Evolutionary conservation across 1,284 basidiomycete species (phyloP), one percentile per base, ranked within the genome.

Genomic region (Paramarasmius palmivorus): DNA sequence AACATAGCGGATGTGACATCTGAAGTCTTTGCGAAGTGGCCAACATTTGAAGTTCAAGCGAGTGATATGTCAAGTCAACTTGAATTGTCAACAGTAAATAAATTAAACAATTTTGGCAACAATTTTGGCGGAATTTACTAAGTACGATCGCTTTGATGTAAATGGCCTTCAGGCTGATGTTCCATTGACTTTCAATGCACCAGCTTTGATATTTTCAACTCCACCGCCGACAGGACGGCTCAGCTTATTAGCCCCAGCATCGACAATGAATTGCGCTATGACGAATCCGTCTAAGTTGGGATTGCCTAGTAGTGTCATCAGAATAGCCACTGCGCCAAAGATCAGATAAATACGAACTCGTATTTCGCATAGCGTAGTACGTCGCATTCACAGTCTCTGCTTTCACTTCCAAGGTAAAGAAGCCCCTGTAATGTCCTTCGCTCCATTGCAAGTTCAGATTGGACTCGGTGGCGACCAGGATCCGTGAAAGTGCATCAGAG

Each of bases 391-490:
- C 63, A 26, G 73, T 70, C 5, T 75, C 55, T 12, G 79, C 62
- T 54, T 77, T 71, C 55, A 84, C 64, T 23, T 68, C 72, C 20
- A 84, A 68, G 29, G 81, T 79, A 67, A 82, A 85, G 72, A 87
- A 87, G 2, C 86, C 85, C 29, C 84, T 69, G 66, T 74, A 82
- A 5, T 76, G 80, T 8, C 80, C 84, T 63, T 88, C 85, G 55
- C 82, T 84, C 81, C 81, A 87, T 63, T 85, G 83, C 42, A 87
- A 65, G 59, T 83, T 78, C 2, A 72, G 59, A 65, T 84, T 85
- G 36, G 68, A 66, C 15, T 62, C 65, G 35, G 68, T 67, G 12
- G 61, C 65, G 10, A 84, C 77, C 34, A 80, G 66, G 17, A 60
- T 49, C 12, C 64, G 61, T 8, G 78, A 80, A 22, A 75, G 68